A percentile compares a stretch with the other conserved stretches of the same genome.
phyloP scores from a whole-genome alignment of 345 rosid genomes.

The Citrus cavaleriei region DNA sequence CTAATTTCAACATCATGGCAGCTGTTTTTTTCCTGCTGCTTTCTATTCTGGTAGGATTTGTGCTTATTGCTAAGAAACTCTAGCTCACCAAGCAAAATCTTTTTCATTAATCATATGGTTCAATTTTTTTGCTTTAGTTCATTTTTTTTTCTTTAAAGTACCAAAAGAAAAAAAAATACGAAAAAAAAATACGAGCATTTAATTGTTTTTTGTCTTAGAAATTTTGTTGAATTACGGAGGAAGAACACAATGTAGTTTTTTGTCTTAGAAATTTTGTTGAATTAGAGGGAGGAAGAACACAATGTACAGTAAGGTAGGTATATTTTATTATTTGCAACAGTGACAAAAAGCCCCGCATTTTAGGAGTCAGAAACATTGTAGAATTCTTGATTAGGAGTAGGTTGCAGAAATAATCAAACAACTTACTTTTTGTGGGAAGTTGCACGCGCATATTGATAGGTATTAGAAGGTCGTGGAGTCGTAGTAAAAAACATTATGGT shows the following conservation, averaged over 20 bases:
- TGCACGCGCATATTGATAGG: neutral
- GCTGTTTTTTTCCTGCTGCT: conserved; percentile 55
- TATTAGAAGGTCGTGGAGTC: too few species aligned
- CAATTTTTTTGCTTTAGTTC: neutral
- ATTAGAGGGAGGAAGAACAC: neutral
- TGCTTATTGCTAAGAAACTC: conserved; percentile 33
- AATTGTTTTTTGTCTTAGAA: neutral
- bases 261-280: neutral
- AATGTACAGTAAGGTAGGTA: neutral
- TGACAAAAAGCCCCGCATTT: neutral
- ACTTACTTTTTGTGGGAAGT: neutral
- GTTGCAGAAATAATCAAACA: neutral
- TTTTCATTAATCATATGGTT: neutral
- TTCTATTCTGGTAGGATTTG: conserved; percentile 44
- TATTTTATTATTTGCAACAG: neutral
- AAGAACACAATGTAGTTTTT: neutral
- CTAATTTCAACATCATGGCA: conserved; percentile 28
- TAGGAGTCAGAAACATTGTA: neutral
- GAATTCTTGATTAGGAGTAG: neutral
- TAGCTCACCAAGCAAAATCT: neutral
- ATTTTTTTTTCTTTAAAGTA: neutral
- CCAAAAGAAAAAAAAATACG: neutral
- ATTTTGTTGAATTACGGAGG: neutral
- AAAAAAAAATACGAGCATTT: neutral
- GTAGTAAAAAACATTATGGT: neutral